Conservation (phyloP, 768 basidiomycete genomes). For the Naematelia encephala region DNA sequence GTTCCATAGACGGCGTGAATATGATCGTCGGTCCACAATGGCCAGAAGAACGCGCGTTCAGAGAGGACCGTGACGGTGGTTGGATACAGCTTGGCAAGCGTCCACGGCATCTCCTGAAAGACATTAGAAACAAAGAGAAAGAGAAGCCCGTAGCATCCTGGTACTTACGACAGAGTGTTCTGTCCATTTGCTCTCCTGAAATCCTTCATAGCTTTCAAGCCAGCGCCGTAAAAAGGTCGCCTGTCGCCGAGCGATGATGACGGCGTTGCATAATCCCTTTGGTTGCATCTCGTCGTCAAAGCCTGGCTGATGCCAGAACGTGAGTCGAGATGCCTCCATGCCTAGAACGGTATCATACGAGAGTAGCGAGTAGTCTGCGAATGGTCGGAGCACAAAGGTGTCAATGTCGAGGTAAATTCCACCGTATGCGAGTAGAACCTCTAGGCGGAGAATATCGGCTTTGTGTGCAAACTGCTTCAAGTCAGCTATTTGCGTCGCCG, state of each 20-base stretch:
- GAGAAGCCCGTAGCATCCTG: not conserved
- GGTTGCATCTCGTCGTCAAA: constrained; percentile 41
- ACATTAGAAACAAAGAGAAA: not conserved
- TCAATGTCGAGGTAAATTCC: constrained; percentile 49
- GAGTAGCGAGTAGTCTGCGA: constrained; percentile 25
- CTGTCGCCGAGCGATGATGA: constrained; percentile 35
- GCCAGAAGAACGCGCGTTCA: constrained; percentile 52
- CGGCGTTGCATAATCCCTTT: constrained; percentile 45
- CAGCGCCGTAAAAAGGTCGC: constrained; percentile 36
- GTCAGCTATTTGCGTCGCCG: not conserved
- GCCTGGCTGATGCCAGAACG: constrained; percentile 12
- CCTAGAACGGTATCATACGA: constrained; percentile 41
- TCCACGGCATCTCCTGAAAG: constrained; percentile 47
- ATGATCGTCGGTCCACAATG: constrained; percentile 48
- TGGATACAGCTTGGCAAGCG: constrained; percentile 48
- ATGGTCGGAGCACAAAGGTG: constrained; percentile 39
- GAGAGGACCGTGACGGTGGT: constrained; percentile 50
- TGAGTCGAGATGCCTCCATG: constrained; percentile 35
- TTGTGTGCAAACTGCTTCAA: constrained; percentile 41
- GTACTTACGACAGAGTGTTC: constrained; percentile 43
- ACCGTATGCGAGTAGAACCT: constrained; percentile 41
- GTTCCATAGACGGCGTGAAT: constrained; percentile 39
- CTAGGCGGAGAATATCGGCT: constrained; percentile 44
- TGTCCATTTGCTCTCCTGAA: constrained; percentile 39
- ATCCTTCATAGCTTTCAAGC: constrained; percentile 41